Percentiles rank a stretch among this genome's conserved stretches.
These are phyloP conservation scores for Candida krabiensis DNA, from an alignment of 805 yeast species.

Conservation along the genomic window DNA sequence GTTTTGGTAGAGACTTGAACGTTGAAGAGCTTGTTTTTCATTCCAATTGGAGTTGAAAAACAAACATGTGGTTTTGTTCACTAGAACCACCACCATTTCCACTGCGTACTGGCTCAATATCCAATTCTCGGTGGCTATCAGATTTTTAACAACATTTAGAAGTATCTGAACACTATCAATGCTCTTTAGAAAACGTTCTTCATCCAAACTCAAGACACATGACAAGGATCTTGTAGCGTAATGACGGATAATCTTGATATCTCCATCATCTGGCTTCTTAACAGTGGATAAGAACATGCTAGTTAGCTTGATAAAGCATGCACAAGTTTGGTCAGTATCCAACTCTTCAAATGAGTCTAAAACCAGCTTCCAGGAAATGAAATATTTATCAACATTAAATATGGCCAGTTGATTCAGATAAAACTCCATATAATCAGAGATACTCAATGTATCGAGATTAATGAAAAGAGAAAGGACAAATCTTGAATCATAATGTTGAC, in stretches of 20 bases:
- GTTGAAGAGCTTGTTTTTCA: constrained; percentile 1
- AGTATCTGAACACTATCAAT: constrained; percentile 12
- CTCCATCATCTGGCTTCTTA: constrained; percentile 5
- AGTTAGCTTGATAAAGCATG: constrained; percentile 4
- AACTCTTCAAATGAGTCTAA: constrained; percentile 1
- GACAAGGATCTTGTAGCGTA: constrained; percentile 35
- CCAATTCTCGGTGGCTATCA: constrained; percentile 55
- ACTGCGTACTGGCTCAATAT: constrained; percentile 62
- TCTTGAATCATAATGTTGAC: constrained; percentile 8
- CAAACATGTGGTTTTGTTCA: constrained; percentile 10
- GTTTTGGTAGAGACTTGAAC: constrained; percentile 32
- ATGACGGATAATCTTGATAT: constrained; percentile 5
- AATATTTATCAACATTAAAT: constrained; percentile 2
- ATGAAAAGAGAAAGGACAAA: constrained; percentile 25
- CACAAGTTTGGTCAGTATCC: background rate
- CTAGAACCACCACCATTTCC: constrained; percentile 43
- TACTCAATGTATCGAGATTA: constrained; percentile 14
- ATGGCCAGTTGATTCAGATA: constrained; percentile 9
- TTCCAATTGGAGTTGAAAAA: constrained; percentile 2
- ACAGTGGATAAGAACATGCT: constrained; percentile 6
- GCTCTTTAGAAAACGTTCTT: constrained; percentile 1
- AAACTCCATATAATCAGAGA: too few relatives aligned
- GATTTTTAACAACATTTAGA: constrained; percentile 36
- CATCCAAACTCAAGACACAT: constrained; percentile 18
- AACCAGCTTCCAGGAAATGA: constrained; percentile 12